Evolutionary conservation across 2,329 filamentous ascomycete genomes (phyloP), one percentile per base, ranked within the genome.

Genomic region (Coniochaeta sp.): DNA sequence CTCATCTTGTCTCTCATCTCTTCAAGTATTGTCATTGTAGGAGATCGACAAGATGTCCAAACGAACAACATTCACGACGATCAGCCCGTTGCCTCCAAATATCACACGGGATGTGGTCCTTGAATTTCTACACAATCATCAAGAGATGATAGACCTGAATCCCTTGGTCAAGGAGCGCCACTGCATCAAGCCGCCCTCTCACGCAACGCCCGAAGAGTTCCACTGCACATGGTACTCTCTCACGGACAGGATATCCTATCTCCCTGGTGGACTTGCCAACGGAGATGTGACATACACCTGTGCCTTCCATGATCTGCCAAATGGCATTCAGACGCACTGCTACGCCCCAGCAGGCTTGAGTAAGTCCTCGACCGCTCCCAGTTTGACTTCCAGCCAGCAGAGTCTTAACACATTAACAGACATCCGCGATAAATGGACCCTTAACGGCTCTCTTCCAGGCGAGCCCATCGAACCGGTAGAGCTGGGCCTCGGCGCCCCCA

Each of bases 101-200:
- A 79, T 94, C 57, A 75, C 82, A 47, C 81, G 89, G 51, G 77
- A 86, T 58, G 77, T 81, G n/a, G 88, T 89, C 38, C 66, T 95
- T 56, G 76, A 81, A 51, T 88, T 89, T 58, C 82, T 95, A 28
- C 88, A 90, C 66, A 78, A 86, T 66, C 89, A 95, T 69, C 67
- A 77, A 48, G 84, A 84, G 60, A 95, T 96, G 85, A 95, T 95
- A 62, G 86, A 92, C 63, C 74, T 95, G 52, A 95, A 95, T 67
- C 90, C 90, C 1, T 76, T 95, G 47, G 86, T 95, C 51, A 82
- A 86, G 56, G 83, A 87, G 55, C 80, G 88, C 52, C 78, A 84
- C 58, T 76, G 75, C 28, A 89, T 89, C 67, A 76, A 79, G 46
- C 77, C 88, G 2, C 89, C 89, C 0, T 62, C 76, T 22, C 78